phyloP scores from a whole-genome alignment of 129 eudicot species.

The Erigeron canadensis region DNA sequence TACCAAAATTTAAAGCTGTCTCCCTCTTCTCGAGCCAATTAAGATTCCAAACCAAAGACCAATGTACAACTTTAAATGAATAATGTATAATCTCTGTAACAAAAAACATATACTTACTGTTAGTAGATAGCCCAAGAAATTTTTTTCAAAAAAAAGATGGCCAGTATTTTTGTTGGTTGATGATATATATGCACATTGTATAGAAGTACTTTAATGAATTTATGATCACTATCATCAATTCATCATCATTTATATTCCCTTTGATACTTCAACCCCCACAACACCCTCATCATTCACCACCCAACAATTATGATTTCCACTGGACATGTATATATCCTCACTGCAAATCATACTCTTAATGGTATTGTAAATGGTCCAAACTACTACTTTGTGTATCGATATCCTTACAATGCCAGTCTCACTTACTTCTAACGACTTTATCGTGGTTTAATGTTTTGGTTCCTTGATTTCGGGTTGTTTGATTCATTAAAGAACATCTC shows the following conservation, averaged over 20 bases:
- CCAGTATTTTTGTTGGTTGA: slow-evolving; percentile 33
- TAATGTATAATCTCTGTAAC: slow-evolving; percentile 23
- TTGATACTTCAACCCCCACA: slow-evolving; percentile 30
- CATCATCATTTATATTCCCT: slow-evolving; percentile 35
- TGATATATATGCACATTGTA: slow-evolving; percentile 14
- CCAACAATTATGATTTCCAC: slow-evolving; percentile 25
- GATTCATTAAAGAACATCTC: slow-evolving; percentile 19
- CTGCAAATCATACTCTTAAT: slow-evolving; percentile 21
- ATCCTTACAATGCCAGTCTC: slow-evolving; percentile 4
- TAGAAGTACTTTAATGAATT: slow-evolving; percentile 30
- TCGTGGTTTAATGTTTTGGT: background rate
- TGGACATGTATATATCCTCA: background rate
- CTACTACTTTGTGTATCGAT: slow-evolving; percentile 15
- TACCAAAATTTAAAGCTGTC: slow-evolving; percentile 25
- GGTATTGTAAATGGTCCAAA: slow-evolving; percentile 20
- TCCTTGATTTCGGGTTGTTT: slow-evolving; percentile 24
- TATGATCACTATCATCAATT: slow-evolving; percentile 24
- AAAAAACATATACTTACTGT: background rate
- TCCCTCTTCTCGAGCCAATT: slow-evolving; percentile 12
- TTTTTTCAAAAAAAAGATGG: too few species aligned
- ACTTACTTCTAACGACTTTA: background rate
- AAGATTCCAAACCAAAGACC: slow-evolving; percentile 11
- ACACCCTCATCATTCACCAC: slow-evolving; percentile 34
- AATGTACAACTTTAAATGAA: slow-evolving; percentile 20
- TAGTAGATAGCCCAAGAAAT: background rate